Evolutionary conservation across 169 alveolate genomes (phyloP).

Genomic region (Plasmodium relictum): DNA sequence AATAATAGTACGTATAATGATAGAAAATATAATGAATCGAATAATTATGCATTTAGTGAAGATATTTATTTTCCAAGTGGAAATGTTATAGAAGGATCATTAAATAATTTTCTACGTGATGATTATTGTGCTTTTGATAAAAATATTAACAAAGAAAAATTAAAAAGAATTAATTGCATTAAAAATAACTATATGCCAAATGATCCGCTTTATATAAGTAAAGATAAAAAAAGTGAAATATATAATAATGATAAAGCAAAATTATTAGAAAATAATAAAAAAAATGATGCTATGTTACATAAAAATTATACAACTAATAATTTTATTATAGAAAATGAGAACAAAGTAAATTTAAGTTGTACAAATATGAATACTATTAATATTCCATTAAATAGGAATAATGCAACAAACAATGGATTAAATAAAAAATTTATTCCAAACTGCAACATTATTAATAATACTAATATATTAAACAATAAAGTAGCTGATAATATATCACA

Average conservation of each 20-base stretch:
- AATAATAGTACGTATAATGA: not conserved
- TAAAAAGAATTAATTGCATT: not conserved
- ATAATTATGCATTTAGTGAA: slow-evolving; percentile 3
- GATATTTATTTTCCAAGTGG: not conserved
- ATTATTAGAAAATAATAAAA: not conserved
- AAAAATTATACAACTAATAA: not conserved
- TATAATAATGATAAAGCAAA: not conserved
- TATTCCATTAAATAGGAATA: not conserved
- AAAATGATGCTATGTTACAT: slow-evolving; percentile 4
- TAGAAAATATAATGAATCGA: not conserved
- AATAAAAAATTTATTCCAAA: not conserved
- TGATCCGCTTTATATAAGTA: not conserved
- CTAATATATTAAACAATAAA: not conserved
- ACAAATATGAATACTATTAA: slow-evolving; percentile 28
- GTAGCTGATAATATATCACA: not conserved
- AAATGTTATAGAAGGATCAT: not conserved
- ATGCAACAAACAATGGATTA: not conserved
- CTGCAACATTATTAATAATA: not conserved
- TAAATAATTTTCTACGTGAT: not conserved
- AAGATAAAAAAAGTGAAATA: not conserved
- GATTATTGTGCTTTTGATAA: not conserved
- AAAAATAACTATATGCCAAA: slow-evolving; percentile 1
- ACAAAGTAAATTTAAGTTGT: not conserved
- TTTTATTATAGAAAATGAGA: not conserved
- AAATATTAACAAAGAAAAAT: not conserved